phyloP scores from a whole-genome alignment of 208 protist species.

The Acanthamoeba culbertsoni region DNA sequence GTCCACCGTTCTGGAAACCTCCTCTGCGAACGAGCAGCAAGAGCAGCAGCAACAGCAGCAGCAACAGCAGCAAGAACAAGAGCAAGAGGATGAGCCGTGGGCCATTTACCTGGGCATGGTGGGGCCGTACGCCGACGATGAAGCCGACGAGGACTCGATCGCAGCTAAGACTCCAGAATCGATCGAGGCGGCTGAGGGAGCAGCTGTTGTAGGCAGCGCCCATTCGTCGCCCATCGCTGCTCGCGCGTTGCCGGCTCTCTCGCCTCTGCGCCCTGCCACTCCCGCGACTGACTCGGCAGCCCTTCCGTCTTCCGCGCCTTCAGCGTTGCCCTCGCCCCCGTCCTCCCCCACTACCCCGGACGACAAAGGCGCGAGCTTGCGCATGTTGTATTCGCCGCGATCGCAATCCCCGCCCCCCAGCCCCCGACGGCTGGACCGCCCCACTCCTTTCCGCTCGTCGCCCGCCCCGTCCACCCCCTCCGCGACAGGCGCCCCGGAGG shows the following conservation, averaged over 20 bases:
- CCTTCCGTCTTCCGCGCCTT: neutral
- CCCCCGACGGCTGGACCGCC: neutral
- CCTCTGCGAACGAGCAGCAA: no score
- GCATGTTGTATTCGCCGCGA: neutral
- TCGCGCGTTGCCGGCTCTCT: neutral
- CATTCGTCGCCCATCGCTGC: neutral
- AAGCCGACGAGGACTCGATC: neutral
- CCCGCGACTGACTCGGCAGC: neutral
- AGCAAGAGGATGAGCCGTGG: neutral
- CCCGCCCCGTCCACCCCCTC: neutral
- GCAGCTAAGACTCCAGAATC: neutral
- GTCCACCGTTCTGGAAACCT: no score
- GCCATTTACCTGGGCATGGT: slow-evolving; percentile 1
- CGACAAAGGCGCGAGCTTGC: neutral
- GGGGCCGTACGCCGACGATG: neutral
- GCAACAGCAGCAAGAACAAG: neutral
- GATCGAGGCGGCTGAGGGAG: neutral
- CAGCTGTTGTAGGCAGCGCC: neutral
- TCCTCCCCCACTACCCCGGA: neutral
- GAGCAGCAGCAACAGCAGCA: neutral
- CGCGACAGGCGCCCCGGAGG: neutral
- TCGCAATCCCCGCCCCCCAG: neutral
- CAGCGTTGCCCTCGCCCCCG: neutral
- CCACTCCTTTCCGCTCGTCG: neutral
- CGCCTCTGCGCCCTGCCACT: neutral